Base-by-base conservation (phyloP, 2,329 filamentous ascomycete genomes). In the Aspergillus novoparasiticus region DNA sequence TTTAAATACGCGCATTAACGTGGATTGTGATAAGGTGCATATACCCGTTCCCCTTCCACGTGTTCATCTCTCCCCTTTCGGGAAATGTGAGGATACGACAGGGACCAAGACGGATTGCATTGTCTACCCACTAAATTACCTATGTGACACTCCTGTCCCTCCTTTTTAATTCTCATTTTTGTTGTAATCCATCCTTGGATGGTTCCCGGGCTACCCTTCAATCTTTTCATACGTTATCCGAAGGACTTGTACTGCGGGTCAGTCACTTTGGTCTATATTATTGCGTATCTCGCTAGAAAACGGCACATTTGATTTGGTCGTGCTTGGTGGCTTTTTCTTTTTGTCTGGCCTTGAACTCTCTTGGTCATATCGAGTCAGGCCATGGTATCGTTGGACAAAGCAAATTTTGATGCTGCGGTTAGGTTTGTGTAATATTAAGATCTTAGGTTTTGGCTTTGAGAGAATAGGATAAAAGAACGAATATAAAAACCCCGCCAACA, bases 191-290 rank as follows among this genome's bases (percentile, higher is more conserved):
- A 19, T 34, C 8, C 19, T 51, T n/a, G 26, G 21, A 51, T 32
- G 19, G 6, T 12, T 51, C 12, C 12, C 23, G 14, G 16, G 9
- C 4, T 32, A 43, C 23, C 14, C 5, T 21, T 43, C 53, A 19
- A 36, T 21, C 30, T 12, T 34, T 19, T 41, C 21, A 28, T 53
- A 59, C 57, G 46, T 11, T 43, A n/a, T 8, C 39, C 34, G 28
- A n/a, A 60, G 43, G 51, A 30, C 39, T 55, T 58, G 59, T 45
- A 62, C 66, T 66, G 68, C 62, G 32, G 63, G 66, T 39, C 66
- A 64, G 66, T 64, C 53, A 28, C 41, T 64, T 43, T 50, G 21
- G 30, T 48, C 28, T 54, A 54, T n/a, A 14, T 32, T 36, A n/a
- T 30, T 30, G 30, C 11, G 34, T 36, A 21, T 4, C 48, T 58